Conservation (phyloP, 176 grass and related monocot species). For the Oryza nivara region DNA sequence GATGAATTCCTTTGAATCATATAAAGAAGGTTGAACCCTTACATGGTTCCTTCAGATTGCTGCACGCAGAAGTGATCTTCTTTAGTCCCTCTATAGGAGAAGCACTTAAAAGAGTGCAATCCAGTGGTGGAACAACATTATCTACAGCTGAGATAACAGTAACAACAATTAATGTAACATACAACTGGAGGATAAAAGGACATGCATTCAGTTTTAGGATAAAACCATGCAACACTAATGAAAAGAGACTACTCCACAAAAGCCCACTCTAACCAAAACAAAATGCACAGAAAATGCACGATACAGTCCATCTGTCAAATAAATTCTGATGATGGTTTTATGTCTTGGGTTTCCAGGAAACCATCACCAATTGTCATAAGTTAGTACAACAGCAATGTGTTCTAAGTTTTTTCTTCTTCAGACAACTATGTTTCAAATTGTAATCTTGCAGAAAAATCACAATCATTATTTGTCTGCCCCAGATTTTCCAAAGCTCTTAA, state of each 20-base stretch:
- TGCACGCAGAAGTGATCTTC: conserved; percentile 42
- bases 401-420: not conserved
- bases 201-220: conserved; percentile 31
- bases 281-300: not conserved
- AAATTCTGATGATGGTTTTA: conserved; percentile 9
- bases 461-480: not conserved
- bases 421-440: no score
- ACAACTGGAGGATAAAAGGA: conserved; percentile 14
- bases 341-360: not conserved
- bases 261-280: not conserved
- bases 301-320: not conserved
- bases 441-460: not conserved
- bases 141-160: conserved; percentile 46
- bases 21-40: conserved; percentile 33
- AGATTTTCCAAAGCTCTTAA: not conserved
- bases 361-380: not conserved
- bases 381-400: not conserved
- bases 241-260: conserved; percentile 15
- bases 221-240: conserved; percentile 30
- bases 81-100: conserved; percentile 40
- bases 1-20: conserved; percentile 7
- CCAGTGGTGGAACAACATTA: conserved; percentile 39
- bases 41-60: conserved; percentile 55
- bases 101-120: conserved; percentile 33
- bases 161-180: conserved; percentile 37